phyloP scores from a whole-genome alignment of 2,329 filamentous ascomycete genomes.

The Bipolaris oryzae region DNA sequence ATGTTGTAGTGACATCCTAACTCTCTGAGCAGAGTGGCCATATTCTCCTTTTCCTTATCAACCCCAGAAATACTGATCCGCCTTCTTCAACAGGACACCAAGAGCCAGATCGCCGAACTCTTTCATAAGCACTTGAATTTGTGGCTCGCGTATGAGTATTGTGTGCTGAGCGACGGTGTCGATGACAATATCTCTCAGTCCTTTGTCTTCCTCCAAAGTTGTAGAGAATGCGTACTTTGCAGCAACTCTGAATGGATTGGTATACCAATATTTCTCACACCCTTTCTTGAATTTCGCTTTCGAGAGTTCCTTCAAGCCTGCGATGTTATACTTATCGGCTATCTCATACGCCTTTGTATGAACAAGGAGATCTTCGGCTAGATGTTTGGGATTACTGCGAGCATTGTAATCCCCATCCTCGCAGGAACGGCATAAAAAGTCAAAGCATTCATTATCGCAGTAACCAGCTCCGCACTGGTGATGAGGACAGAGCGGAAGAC shows the following conservation, averaged over 20 bases:
- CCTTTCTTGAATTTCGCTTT: neutral
- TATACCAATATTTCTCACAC: conserved; percentile 20
- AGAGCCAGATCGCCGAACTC: conserved; percentile 14
- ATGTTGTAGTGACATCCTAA: neutral
- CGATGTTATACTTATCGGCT: conserved; percentile 18
- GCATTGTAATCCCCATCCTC: too few relatives aligned
- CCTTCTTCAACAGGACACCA: conserved; percentile 4
- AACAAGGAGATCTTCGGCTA: neutral
- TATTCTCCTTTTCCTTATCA: neutral
- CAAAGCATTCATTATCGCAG: too few relatives aligned
- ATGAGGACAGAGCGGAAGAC: too few relatives aligned
- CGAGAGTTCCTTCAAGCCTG: neutral
- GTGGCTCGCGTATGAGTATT: conserved; percentile 11
- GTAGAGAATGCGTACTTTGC: conserved; percentile 32
- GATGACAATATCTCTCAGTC: conserved; percentile 37
- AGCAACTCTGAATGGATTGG: conserved; percentile 27
- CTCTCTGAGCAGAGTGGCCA: neutral
- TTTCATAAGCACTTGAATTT: conserved; percentile 9
- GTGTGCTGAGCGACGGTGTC: conserved; percentile 32
- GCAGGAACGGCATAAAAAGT: too few relatives aligned
- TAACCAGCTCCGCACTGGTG: too few relatives aligned
- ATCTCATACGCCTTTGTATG: conserved; percentile 22
- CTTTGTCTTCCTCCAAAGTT: conserved; percentile 36
- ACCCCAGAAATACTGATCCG: neutral
- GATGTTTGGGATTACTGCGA: too few relatives aligned